phyloP scores from a whole-genome alignment of 1,284 basidiomycete genomes.

The Xanthoconium separans region DNA sequence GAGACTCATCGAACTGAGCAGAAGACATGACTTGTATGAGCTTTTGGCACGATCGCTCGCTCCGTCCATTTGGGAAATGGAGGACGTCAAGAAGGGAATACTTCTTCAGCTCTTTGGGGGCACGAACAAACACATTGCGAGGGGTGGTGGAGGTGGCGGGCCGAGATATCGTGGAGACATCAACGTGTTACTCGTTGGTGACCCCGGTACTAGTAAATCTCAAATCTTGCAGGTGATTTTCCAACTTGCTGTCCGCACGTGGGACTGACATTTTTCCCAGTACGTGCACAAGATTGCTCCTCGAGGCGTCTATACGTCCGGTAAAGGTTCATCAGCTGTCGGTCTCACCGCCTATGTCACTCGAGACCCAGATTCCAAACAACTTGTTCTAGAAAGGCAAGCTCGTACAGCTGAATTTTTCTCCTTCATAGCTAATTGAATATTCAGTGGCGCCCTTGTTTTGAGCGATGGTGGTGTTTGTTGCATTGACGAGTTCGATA shows the following conservation, averaged over 20 bases:
- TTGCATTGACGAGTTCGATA: constrained; percentile 99
- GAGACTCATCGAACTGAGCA: constrained; percentile 69
- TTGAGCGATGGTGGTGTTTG: constrained; percentile 97
- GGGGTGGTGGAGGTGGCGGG: constrained; percentile 92
- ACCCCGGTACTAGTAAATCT: constrained; percentile 96
- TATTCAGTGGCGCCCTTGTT: constrained; percentile 85
- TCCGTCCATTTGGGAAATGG: constrained; percentile 97
- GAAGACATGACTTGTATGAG: constrained; percentile 84
- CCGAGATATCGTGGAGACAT: constrained; percentile 97
- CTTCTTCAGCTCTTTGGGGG: constrained; percentile 95
- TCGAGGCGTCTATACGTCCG: constrained; percentile 94
- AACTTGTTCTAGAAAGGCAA: constrained; percentile 93
- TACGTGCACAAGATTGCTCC: constrained; percentile 99
- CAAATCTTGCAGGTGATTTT: constrained; percentile 83
- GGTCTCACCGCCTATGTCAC: constrained; percentile 99
- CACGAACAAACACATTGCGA: constrained; percentile 92
- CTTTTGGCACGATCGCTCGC: constrained; percentile 84
- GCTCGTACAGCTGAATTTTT: constrained; percentile 12
- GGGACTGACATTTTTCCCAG: constrained; percentile 39
- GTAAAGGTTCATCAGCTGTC: constrained; percentile 97
- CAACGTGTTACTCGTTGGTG: constrained; percentile 95
- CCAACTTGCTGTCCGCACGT: neutral
- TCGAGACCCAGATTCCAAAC: constrained; percentile 96
- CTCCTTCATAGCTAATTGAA: constrained; percentile 1
- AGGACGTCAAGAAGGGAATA: constrained; percentile 99